Evolutionary conservation across 2,329 filamentous ascomycete species (phyloP).

Genomic region (Alternaria incomplexa): DNA sequence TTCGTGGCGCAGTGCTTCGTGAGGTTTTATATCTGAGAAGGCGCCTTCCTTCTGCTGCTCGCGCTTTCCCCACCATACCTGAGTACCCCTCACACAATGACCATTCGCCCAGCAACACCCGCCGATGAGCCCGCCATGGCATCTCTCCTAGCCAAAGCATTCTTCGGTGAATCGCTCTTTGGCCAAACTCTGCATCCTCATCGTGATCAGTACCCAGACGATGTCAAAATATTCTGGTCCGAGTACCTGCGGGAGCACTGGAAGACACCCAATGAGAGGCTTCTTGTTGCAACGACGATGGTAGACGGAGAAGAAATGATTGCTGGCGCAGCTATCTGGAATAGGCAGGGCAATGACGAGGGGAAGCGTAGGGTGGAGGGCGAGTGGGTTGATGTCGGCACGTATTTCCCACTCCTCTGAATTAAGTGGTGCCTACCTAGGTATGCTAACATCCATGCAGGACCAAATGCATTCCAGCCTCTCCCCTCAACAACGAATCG

Average conservation of each 20-base stretch:
- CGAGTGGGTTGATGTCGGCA: constrained; percentile 22
- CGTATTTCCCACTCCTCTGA: neutral
- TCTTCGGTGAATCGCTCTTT: constrained; percentile 40
- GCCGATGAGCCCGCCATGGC: constrained; percentile 28
- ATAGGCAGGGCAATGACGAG: constrained; percentile 27
- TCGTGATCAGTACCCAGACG: constrained; percentile 30
- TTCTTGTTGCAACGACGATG: constrained; percentile 17
- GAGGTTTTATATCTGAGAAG: neutral
- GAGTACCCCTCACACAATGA: constrained; percentile 11
- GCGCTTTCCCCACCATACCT: neutral
- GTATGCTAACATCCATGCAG: neutral
- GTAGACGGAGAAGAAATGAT: constrained; percentile 17
- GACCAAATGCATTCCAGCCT: constrained; percentile 7
- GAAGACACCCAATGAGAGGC: constrained; percentile 11
- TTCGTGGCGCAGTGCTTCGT: neutral
- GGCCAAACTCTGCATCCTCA: constrained; percentile 36
- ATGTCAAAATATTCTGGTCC: constrained; percentile 34
- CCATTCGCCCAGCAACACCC: constrained; percentile 23
- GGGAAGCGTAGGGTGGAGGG: constrained; percentile 15
- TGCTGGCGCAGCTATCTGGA: constrained; percentile 28
- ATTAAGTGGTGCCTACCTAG: neutral
- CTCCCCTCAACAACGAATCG: constrained; percentile 21
- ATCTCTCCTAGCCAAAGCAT: constrained; percentile 26
- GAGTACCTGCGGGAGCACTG: constrained; percentile 21
- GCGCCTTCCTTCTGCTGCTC: neutral